A percentile compares a stretch with the other conserved stretches of the same genome.
phyloP scores from a whole-genome alignment of 352 stramenopile species.

The Hyaloperonospora brassicae region DNA sequence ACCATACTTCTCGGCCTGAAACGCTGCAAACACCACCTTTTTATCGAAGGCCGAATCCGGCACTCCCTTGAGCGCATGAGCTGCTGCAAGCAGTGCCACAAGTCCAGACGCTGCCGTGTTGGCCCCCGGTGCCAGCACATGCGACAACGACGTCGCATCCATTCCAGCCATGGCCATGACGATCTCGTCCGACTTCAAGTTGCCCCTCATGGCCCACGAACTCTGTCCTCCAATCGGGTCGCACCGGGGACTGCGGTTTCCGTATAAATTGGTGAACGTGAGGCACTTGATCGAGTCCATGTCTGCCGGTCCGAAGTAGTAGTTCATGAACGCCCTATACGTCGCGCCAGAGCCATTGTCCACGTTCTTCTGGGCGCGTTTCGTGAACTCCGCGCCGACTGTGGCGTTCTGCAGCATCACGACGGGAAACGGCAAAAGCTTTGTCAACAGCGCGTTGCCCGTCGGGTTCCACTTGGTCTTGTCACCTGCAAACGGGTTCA shows the following conservation, averaged over 20 bases:
- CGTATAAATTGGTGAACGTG: conserved; percentile 71
- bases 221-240: conserved; percentile 77
- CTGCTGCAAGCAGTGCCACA: conserved; percentile 64
- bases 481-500: conserved; percentile 60
- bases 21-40: conserved; percentile 73
- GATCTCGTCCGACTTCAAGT: conserved; percentile 39
- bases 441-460: conserved; percentile 38
- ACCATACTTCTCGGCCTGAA: conserved; percentile 74
- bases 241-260: conserved; percentile 50
- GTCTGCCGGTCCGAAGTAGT: conserved; percentile 67
- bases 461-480: conserved; percentile 63
- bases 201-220: conserved; percentile 53
- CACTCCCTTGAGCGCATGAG: conserved; percentile 57
- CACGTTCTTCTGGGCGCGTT: conserved; percentile 52
- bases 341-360: conserved; percentile 36
- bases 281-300: conserved; percentile 74
- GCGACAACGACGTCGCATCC: conserved; percentile 63
- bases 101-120: conserved; percentile 70
- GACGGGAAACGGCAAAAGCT: conserved; percentile 52
- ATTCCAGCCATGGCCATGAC: conserved; percentile 73
- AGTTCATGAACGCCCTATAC: conserved; percentile 77
- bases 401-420: conserved; percentile 46
- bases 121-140: conserved; percentile 59
- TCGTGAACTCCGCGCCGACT: conserved; percentile 34
- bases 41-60: conserved; percentile 57